Conservation (phyloP, 176 grass and related monocot species). For the Musa beccarii region DNA sequence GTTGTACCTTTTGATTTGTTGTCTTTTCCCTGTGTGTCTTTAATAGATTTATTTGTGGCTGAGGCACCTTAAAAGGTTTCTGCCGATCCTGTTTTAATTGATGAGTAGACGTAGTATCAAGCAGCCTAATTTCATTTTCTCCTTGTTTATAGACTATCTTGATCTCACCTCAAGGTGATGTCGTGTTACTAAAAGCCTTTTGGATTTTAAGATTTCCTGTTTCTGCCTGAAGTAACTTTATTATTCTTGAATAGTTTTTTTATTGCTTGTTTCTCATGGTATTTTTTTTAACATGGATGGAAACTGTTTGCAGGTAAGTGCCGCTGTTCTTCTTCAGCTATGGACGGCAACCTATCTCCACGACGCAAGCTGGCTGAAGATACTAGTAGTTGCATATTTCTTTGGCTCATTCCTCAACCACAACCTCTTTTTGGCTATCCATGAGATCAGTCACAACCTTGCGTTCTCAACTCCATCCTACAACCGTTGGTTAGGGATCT, state of each 20-base stretch:
- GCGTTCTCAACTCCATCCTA: conserved; percentile 68
- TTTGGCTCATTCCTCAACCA: conserved; percentile 96
- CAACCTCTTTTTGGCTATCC: conserved; percentile 93
- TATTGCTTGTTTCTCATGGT: neutral
- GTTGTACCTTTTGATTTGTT: no score
- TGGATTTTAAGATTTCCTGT: neutral
- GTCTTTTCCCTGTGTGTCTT: no score
- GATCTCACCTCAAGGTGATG: neutral
- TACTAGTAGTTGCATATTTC: conserved; percentile 64
- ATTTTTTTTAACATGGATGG: conserved; percentile 1
- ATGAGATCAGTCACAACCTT: conserved; percentile 95
- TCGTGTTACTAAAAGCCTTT: neutral
- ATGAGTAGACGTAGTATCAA: no score
- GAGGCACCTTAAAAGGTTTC: no score
- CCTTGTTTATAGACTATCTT: no score
- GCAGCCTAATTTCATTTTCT: no score
- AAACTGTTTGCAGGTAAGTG: conserved; percentile 48
- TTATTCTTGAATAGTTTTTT: neutral
- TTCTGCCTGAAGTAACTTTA: neutral
- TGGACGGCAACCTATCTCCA: conserved; percentile 54
- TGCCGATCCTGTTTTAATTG: no score
- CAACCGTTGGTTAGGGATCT: conserved; percentile 88
- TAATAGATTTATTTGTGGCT: no score
- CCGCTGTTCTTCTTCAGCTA: conserved; percentile 65
- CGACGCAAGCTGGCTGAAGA: conserved; percentile 64